phyloP scores from a whole-genome alignment of 2,329 filamentous ascomycete genomes.

The Colletotrichum sp. region DNA sequence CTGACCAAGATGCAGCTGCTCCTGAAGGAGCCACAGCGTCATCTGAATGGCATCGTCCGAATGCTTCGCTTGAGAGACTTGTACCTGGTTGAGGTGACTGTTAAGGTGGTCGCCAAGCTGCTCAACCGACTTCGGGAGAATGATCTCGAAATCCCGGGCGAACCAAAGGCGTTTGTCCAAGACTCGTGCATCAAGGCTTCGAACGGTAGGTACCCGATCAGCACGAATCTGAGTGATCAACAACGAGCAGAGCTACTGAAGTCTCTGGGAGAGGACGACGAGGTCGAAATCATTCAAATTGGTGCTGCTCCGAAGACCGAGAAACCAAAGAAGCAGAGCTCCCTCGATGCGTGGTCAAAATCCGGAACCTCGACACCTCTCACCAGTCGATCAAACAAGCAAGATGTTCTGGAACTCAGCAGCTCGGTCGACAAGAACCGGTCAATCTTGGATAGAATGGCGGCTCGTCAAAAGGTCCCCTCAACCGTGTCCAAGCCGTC shows the following conservation, averaged over 20 bases:
- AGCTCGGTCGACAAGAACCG: conserved; percentile 50
- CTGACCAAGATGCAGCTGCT: conserved; percentile 47
- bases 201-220: conserved; percentile 60
- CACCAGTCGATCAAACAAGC: conserved; percentile 43
- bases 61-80: conserved; percentile 91
- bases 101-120: conserved; percentile 84
- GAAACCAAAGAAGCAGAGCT: conserved; percentile 60
- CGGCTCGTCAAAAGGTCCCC: conserved; percentile 35
- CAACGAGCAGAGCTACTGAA: conserved; percentile 84
- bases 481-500: conserved; percentile 12
- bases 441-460: conserved; percentile 52
- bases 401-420: conserved; percentile 52
- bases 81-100: conserved; percentile 83
- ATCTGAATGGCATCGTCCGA: conserved; percentile 75
- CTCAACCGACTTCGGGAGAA: conserved; percentile 81
- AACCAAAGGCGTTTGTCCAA: conserved; percentile 65
- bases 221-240: conserved; percentile 80
- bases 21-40: conserved; percentile 66
- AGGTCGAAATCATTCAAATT: conserved; percentile 54
- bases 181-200: conserved; percentile 69
- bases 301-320: conserved; percentile 38
- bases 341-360: conserved; percentile 67
- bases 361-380: conserved; percentile 39
- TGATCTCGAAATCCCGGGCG: conserved; percentile 70
- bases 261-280: conserved; percentile 64